Conservation (phyloP, 129 eudicot genomes). For the Kitagawia praeruptora region DNA sequence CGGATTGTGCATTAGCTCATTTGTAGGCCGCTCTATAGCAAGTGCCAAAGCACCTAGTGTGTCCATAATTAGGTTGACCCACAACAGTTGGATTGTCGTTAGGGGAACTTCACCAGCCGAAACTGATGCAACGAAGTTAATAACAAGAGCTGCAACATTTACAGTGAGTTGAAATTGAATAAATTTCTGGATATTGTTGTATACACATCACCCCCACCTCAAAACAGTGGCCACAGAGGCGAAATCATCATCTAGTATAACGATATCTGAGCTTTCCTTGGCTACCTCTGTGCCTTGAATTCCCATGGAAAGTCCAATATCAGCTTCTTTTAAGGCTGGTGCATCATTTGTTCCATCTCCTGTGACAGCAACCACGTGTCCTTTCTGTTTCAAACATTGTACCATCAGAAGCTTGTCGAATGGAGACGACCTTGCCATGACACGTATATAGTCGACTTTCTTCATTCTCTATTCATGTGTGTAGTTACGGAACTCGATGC, state of each 20-base stretch:
- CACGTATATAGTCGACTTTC: slow-evolving; percentile 48
- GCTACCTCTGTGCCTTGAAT: slow-evolving; percentile 90
- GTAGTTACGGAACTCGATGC: slow-evolving; percentile 57
- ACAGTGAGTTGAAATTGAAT: slow-evolving; percentile 85
- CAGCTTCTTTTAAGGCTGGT: slow-evolving; percentile 86
- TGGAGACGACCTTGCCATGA: slow-evolving; percentile 92
- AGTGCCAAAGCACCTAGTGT: slow-evolving; percentile 85
- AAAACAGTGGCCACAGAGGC: slow-evolving; percentile 68
- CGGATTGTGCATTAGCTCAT: slow-evolving; percentile 60
- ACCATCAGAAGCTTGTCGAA: slow-evolving; percentile 85
- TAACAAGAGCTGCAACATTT: slow-evolving; percentile 73
- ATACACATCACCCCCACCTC: slow-evolving; percentile 80
- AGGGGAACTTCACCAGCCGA: slow-evolving; percentile 72
- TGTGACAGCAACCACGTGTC: slow-evolving; percentile 84
- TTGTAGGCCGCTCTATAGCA: slow-evolving; percentile 70
- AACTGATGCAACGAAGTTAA: slow-evolving; percentile 75
- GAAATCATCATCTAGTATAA: slow-evolving; percentile 71
- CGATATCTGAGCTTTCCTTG: slow-evolving; percentile 82
- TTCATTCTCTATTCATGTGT: slow-evolving; percentile 48
- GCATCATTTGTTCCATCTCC: slow-evolving; percentile 97
- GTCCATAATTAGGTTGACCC: slow-evolving; percentile 90
- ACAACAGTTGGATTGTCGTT: slow-evolving; percentile 70
- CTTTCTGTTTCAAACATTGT: slow-evolving; percentile 63
- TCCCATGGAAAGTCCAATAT: slow-evolving; percentile 89
- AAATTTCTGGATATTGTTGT: slow-evolving; percentile 77